Evolutionary conservation across 2,329 filamentous ascomycete species (phyloP), one percentile per base, ranked within the genome.

Genomic region (Phaeophleospora eucalypticola): DNA sequence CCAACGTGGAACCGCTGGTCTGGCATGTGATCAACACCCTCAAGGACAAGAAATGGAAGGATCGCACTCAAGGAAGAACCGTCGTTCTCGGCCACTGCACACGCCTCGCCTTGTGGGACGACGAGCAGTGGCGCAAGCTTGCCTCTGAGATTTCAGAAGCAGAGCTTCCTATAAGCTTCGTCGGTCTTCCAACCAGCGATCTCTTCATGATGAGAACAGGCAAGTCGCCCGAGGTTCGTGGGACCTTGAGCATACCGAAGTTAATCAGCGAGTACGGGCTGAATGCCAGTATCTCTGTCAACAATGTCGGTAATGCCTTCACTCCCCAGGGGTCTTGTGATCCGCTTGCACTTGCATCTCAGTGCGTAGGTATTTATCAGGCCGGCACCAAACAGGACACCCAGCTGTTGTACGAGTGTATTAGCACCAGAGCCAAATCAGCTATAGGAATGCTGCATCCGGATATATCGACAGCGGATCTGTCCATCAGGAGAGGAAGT

Each of bases 241-340:
- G 81, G 1, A 87, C 84, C 0, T 67, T 87, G 14, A 75, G 80
- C 36, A 68, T 87, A 1, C 73, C 78, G 0, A 68, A 77, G 3
- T 70, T 87, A 67, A 83, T 87, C 49, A 70, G 74, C 33, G 68
- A 77, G 17, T 74, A 81, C 49, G 72, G 71, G 0, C 61, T 87
- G 3, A 73, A 81, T 48, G 81, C 75, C 16, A 80, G 80, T 12
- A 73, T 87, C 4, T 78, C 81, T 2, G 74, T 86, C 32, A 87
- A 87, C 59, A 88, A 88, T 58, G 78, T 88, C 12, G 84, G 84
- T 15, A 88, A 88, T 60, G 82, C 84, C 0, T 87, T 88, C 57
- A 87, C 84, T 4, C 84, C 84, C 0, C 79, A 83, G 58, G 84
- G 84, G 0, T 80, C 71, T 15, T 81, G 77, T 33, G 84, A 87